These are phyloP conservation scores for Groenewaldozyma salmanticensis DNA, from an alignment of 805 yeast species.

Conservation along the genomic window DNA sequence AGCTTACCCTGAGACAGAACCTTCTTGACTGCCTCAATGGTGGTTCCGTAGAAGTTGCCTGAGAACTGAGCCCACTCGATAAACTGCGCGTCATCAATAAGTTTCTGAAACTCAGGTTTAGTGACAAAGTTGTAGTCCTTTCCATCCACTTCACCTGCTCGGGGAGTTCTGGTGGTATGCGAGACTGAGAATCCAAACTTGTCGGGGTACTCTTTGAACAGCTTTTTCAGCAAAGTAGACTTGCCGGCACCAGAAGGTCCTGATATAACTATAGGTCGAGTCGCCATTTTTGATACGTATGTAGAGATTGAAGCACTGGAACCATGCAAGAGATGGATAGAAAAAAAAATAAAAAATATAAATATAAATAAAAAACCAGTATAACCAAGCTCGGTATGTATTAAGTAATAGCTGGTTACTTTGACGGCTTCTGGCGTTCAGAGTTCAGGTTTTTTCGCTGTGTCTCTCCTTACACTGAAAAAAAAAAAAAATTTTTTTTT, in stretches of 20 bases:
- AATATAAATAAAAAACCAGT: too few relatives aligned
- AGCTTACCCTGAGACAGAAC: conserved; percentile 55
- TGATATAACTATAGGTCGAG: conserved; percentile 84
- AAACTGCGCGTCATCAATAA: conserved; percentile 67
- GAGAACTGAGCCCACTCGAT: conserved; percentile 98
- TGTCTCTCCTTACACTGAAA: too few relatives aligned
- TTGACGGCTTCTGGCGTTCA: too few relatives aligned
- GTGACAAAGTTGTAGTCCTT: conserved; percentile 80
- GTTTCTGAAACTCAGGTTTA: conserved; percentile 66
- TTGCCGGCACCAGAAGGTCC: conserved; percentile 97
- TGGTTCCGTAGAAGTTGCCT: conserved; percentile 95
- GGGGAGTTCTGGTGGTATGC: conserved; percentile 83
- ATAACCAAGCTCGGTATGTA: too few relatives aligned
- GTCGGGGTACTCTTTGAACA: conserved; percentile 84
- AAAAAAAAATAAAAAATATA: too few relatives aligned
- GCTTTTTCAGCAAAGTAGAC: conserved; percentile 81
- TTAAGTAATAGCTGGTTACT: too few relatives aligned
- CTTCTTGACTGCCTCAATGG: conserved; percentile 74
- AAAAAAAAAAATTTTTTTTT: too few relatives aligned
- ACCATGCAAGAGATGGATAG: too few relatives aligned
- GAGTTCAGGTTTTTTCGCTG: too few relatives aligned
- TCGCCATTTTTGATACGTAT: not conserved
- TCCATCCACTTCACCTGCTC: conserved; percentile 86
- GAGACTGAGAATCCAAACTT: conserved; percentile 92
- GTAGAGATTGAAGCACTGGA: too few relatives aligned